Percentiles rank a stretch among this genome's conserved stretches.
phyloP scores from a whole-genome alignment of 768 basidiomycete species.

The Lyophyllum semitale region DNA sequence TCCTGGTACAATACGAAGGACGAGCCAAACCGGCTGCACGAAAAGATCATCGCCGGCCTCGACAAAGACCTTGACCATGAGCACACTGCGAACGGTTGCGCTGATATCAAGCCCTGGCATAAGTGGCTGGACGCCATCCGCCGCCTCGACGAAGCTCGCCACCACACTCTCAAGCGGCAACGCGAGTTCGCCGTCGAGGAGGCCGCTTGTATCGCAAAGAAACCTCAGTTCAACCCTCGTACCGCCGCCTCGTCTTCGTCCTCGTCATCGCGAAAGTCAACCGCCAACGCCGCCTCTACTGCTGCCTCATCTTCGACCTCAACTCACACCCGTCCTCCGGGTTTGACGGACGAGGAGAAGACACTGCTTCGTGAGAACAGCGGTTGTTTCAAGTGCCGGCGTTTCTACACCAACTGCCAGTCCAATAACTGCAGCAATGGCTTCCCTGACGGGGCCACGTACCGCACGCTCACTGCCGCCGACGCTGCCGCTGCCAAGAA shows the following conservation, averaged over 20 bases:
- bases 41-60: constrained; percentile 20
- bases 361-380: constrained; percentile 11
- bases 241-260: neutral
- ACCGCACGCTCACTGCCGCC: constrained; percentile 15
- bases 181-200: neutral
- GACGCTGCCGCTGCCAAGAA: neutral
- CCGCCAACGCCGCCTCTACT: constrained; percentile 40
- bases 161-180: neutral
- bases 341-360: constrained; percentile 7
- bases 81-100: constrained; percentile 5
- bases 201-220: neutral
- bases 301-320: neutral
- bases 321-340: neutral
- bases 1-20: constrained; percentile 11
- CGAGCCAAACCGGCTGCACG: neutral
- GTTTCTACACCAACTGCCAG: constrained; percentile 13
- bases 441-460: constrained; percentile 16
- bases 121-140: neutral
- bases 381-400: constrained; percentile 28
- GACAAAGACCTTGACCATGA: constrained; percentile 5
- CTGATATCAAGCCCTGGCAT: neutral
- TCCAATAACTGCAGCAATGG: constrained; percentile 16
- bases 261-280: too few relatives aligned
- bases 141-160: neutral
- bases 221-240: neutral